Percentiles rank a stretch among this genome's conserved stretches.
Evolutionary conservation across 331 rosid species (phyloP).

Genomic region (Quercus tomentella): DNA sequence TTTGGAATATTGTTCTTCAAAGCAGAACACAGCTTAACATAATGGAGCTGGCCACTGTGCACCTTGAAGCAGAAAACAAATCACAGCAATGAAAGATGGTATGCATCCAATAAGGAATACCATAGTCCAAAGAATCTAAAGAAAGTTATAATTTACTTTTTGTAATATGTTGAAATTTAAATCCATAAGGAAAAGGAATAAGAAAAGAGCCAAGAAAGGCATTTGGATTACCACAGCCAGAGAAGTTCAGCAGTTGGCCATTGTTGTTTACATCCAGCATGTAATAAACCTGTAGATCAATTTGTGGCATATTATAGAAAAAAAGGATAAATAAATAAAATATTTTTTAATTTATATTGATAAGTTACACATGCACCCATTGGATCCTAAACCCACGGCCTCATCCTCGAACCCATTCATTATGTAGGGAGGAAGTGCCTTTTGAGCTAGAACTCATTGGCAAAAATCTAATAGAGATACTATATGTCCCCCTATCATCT

Average conservation of each 20-base stretch:
- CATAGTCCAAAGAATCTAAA: constrained; percentile 2
- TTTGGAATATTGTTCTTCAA: constrained; percentile 10
- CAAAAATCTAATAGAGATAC: not conserved
- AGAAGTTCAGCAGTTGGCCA: constrained; percentile 70
- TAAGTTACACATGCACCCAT: too few relatives aligned
- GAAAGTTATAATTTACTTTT: not conserved
- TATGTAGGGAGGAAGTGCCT: too few relatives aligned
- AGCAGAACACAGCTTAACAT: constrained; percentile 9
- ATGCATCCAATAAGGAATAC: not conserved
- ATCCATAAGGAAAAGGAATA: not conserved
- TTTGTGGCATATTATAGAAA: not conserved
- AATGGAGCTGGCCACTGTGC: not conserved
- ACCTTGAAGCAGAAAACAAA: not conserved
- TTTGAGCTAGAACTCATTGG: too few relatives aligned
- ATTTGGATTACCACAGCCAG: constrained; percentile 83
- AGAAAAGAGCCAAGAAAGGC: not conserved
- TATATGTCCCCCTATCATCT: not conserved
- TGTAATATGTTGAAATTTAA: not conserved
- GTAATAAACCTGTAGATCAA: constrained; percentile 77
- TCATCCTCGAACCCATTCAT: too few relatives aligned
- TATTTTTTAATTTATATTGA: too few relatives aligned
- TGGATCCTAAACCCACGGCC: too few relatives aligned
- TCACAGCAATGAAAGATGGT: not conserved
- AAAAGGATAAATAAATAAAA: not conserved
- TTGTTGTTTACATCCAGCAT: constrained; percentile 63